Evolutionary conservation across 148 eudicot species (phyloP).

Genomic region (Cornus kousa): DNA sequence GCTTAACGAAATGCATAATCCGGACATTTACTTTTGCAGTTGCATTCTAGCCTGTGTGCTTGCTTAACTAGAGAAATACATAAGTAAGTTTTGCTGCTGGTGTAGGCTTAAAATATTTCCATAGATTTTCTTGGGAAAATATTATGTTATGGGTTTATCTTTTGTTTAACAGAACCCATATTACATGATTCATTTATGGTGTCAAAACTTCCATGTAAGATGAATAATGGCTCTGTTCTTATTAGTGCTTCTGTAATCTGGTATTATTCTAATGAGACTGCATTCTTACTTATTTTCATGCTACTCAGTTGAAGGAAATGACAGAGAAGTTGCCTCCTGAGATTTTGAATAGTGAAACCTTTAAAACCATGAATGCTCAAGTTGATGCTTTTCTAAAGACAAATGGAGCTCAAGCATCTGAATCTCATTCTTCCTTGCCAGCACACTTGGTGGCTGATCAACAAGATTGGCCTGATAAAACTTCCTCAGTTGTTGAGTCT

Average conservation of each 20-base stretch:
- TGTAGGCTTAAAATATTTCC: not conserved
- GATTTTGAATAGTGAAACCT: constrained; percentile 31
- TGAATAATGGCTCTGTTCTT: not conserved
- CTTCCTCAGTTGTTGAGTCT: constrained; percentile 8
- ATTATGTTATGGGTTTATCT: not conserved
- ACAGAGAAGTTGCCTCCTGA: constrained; percentile 54
- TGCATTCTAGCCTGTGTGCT: not conserved
- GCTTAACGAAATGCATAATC: not conserved
- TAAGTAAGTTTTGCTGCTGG: not conserved
- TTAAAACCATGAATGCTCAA: constrained; percentile 52
- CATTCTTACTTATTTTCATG: constrained; percentile 7
- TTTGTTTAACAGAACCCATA: not conserved
- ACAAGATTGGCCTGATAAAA: not conserved
- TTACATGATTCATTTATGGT: not conserved
- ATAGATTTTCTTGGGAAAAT: not conserved
- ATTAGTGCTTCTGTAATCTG: not conserved
- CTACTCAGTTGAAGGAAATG: constrained; percentile 58
- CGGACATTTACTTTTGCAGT: not conserved
- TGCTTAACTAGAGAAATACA: not conserved
- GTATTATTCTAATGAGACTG: constrained; percentile 1
- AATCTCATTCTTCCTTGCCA: constrained; percentile 24
- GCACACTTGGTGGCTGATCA: constrained; percentile 11
- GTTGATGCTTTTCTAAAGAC: constrained; percentile 40
- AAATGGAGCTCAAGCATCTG: constrained; percentile 22
- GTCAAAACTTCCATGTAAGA: too few relatives aligned